Base-by-base conservation (phyloP, 352 stramenopile species). In the Hyaloperonospora brassicae region DNA sequence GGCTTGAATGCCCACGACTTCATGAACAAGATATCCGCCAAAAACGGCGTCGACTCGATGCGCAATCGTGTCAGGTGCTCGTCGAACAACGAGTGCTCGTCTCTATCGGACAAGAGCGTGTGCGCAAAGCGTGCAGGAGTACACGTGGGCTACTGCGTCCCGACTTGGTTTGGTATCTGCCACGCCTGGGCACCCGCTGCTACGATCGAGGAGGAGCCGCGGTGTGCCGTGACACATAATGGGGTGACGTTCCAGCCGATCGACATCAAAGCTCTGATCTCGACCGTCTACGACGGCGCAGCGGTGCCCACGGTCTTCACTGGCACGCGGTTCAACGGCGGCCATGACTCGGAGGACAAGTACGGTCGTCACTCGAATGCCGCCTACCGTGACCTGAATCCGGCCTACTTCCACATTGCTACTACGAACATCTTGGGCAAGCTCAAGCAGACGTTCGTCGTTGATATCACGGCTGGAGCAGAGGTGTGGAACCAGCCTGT, bases 401-500 rank as follows among this genome's bases (percentile, higher is more conserved):
- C 74, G 1, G 74, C 58, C 9, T 70, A 63, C 44, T 73, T 79
- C 55, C 70, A 79, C 57, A 66, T 76, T 23, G 67, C 60, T 14
- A 45, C 72, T 42, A 22, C 64, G 3, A 85, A 82, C 51, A 27
- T 82, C 3, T 50, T 85, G 2, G 69, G 63, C 5, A 59, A 57
- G 2, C 53, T 75, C 21, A 71, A 73, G 23, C 36, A 67, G 13
- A 62, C 69, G 0, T 74, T 82, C 51, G 58, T 82, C 13, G 52
- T 66, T 2, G 74, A 85, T 51, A 57, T 78, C 13, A 60, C 61
- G 1, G 62, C 66, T 17, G 61, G 58, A 5, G 47, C 42, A 0
- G 57, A 72, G 44, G 72, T 84, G 22, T 82, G 68, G 63, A 86
- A 86, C 62, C 69, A 79, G 42, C 73, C 75, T 2, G 63, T 86